A percentile compares a stretch with the other conserved stretches of the same genome.
Conservation (phyloP, 1,284 basidiomycete species). For the Pterulicium gracile region DNA sequence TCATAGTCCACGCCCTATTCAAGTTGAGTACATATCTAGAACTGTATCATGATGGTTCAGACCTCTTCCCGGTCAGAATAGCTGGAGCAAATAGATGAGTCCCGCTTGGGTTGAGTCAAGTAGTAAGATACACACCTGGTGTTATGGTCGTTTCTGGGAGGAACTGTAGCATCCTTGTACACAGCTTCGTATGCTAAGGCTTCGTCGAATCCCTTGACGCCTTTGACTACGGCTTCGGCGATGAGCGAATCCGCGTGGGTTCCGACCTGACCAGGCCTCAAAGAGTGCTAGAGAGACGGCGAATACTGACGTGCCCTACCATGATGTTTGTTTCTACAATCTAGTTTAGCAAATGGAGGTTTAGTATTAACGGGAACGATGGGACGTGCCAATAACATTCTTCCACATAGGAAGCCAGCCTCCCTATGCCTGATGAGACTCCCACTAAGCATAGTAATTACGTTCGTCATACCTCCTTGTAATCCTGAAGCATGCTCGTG, state of each 20-base stretch:
- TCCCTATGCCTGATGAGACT: slow-evolving; percentile 32
- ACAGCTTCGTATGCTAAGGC: slow-evolving; percentile 67
- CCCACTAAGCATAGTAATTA: not conserved
- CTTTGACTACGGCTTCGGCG: slow-evolving; percentile 67
- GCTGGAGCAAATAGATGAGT: slow-evolving; percentile 19
- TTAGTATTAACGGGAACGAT: not conserved
- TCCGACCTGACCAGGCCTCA: slow-evolving; percentile 36
- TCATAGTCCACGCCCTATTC: slow-evolving; percentile 65
- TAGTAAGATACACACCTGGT: slow-evolving; percentile 32
- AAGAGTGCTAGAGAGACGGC: not conserved
- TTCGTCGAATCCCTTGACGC: slow-evolving; percentile 51
- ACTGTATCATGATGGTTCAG: slow-evolving; percentile 8
- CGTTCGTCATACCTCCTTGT: slow-evolving; percentile 36
- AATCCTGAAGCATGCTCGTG: slow-evolving; percentile 74
- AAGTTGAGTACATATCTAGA: slow-evolving; percentile 4
- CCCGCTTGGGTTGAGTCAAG: not conserved
- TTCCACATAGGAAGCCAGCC: slow-evolving; percentile 91
- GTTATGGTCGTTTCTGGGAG: slow-evolving; percentile 51
- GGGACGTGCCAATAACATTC: slow-evolving; percentile 57
- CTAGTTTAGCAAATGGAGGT: not conserved
- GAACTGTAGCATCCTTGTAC: slow-evolving; percentile 61
- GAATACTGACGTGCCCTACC: slow-evolving; percentile 20
- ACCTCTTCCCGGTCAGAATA: slow-evolving; percentile 72
- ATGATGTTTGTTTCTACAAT: slow-evolving; percentile 62
- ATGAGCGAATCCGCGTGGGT: slow-evolving; percentile 77